Evolutionary conservation across 495 filamentous ascomycete species (phyloP).

Genomic region (Talaromyces proteolyticus): DNA sequence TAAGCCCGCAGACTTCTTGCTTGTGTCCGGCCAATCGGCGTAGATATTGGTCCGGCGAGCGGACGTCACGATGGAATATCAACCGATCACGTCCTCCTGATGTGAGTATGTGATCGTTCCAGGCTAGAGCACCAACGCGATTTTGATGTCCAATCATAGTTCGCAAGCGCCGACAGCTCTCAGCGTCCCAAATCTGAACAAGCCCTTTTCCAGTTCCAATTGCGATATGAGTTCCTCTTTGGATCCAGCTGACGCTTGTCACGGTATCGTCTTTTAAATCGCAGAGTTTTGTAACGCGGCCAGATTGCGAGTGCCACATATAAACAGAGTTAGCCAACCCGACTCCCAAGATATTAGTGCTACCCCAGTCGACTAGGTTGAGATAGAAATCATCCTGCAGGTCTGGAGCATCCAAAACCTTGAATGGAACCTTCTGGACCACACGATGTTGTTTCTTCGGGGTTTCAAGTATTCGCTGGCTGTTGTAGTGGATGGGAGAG

Average conservation of each 20-base stretch:
- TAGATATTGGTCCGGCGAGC: conserved; percentile 85
- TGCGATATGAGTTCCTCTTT: conserved; percentile 86
- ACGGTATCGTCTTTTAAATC: conserved; percentile 90
- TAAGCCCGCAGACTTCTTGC: conserved; percentile 96
- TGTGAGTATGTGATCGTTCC: conserved; percentile 96
- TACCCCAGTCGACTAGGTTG: conserved; percentile 98
- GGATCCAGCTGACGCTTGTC: conserved; percentile 96
- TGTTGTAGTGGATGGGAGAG: conserved; percentile 83
- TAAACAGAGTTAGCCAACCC: conserved; percentile 93
- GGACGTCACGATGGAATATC: conserved; percentile 93
- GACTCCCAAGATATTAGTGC: conserved; percentile 85
- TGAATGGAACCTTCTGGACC: conserved; percentile 94
- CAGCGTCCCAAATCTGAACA: conserved; percentile 97
- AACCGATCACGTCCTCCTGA: conserved; percentile 89
- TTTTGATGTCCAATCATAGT: conserved; percentile 96
- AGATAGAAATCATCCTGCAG: conserved; percentile 96
- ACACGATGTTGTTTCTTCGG: conserved; percentile 82
- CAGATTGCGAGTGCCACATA: conserved; percentile 92
- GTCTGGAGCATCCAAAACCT: conserved; percentile 94
- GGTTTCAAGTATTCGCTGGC: conserved; percentile 84
- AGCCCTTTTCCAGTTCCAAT: conserved; percentile 91
- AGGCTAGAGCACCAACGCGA: conserved; percentile 85
- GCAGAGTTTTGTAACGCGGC: conserved; percentile 85
- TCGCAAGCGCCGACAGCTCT: conserved; percentile 72
- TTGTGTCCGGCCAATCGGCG: conserved; percentile 83